Evolutionary conservation across 768 basidiomycete genomes (phyloP), one percentile per base, ranked within the genome.

Genomic region (Kwoniella mangroviensis): DNA sequence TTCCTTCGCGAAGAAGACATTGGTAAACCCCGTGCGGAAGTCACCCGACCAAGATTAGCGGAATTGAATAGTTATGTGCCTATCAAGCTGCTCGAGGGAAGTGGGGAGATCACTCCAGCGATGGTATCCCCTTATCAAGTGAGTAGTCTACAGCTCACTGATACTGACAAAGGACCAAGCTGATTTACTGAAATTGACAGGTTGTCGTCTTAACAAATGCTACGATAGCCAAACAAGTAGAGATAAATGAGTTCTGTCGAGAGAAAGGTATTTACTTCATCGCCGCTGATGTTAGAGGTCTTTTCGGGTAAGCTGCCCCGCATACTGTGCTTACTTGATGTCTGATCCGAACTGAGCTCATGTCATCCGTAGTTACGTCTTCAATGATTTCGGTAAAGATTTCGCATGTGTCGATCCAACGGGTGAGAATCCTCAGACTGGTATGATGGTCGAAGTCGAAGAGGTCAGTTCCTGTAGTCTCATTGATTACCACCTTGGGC

Each of bases 61-160:
- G 97, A 98, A 82, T 86, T 99, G 55, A 99, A 99, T 81, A 87
- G 92, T 34, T 99, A 99, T 82, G 96, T 98, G 10, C 96, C 96
- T 40, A 91, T 98, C 57, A 89, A 91, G 57, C 87, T 92, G 82
- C 86, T 98, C n/a, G 90, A 88, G 61, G 93, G 94, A 21, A 83
- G 85, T 43, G 83, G 89, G 12, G 93, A 94, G 2, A 89, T 97
- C 75, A 89, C 89, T 0, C 86, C 90, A 26, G 92, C 96, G 70
- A 85, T 92, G 79, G 87, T 98, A 77, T 88, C 90, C 83, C 90
- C 90, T 24, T 98, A 93, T 85, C 95, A 98, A 85, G 94, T 92
- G 77, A 71, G 88, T 67, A 6, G 19, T 19, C 13, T 49, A 15
- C 45, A 49, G 45, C 13, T 3, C 55, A 1, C 13, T 3, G 10